Evolutionary conservation across 2,329 filamentous ascomycete species (phyloP).

Genomic region (Dactylellina sp.): DNA sequence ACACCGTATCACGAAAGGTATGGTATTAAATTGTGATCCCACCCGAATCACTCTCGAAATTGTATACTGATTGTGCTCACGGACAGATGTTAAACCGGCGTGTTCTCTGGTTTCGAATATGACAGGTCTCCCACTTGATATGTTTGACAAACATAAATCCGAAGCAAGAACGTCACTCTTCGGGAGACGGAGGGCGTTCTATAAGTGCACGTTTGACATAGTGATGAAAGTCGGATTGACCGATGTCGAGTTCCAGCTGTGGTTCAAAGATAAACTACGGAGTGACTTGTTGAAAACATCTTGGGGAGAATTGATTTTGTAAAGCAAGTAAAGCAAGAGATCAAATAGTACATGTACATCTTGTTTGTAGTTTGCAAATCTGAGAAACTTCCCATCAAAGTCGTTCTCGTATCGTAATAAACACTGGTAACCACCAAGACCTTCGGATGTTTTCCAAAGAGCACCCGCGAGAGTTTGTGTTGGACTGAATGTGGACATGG

Average conservation of each 20-base stretch:
- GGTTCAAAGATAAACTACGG: slow-evolving; percentile 43
- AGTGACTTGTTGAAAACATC: slow-evolving; percentile 43
- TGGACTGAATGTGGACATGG: too few species aligned
- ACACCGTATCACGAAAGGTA: slow-evolving; percentile 28
- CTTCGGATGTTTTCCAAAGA: too few species aligned
- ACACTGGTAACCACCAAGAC: too few species aligned
- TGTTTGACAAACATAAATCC: slow-evolving; percentile 38
- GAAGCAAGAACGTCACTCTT: slow-evolving; percentile 12
- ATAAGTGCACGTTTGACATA: slow-evolving; percentile 38
- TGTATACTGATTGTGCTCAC: not conserved
- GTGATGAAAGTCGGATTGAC: slow-evolving; percentile 54
- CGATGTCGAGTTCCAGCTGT: slow-evolving; percentile 50
- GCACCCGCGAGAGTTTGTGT: slow-evolving; percentile 5
- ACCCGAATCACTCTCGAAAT: too few species aligned
- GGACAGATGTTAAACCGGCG: slow-evolving; percentile 40
- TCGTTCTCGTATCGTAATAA: too few species aligned
- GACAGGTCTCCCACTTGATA: slow-evolving; percentile 39
- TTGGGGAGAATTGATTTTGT: slow-evolving; percentile 37
- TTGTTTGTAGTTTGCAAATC: too few species aligned
- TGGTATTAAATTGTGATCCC: not conserved
- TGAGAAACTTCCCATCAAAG: too few species aligned
- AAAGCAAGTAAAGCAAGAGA: not conserved
- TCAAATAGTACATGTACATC: not conserved
- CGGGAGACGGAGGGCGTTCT: slow-evolving; percentile 20
- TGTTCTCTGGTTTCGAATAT: slow-evolving; percentile 36